Evolutionary conservation across 2,329 filamentous ascomycete species (phyloP), one percentile per base, ranked within the genome.

Genomic region (Ceratocystis destructans): DNA sequence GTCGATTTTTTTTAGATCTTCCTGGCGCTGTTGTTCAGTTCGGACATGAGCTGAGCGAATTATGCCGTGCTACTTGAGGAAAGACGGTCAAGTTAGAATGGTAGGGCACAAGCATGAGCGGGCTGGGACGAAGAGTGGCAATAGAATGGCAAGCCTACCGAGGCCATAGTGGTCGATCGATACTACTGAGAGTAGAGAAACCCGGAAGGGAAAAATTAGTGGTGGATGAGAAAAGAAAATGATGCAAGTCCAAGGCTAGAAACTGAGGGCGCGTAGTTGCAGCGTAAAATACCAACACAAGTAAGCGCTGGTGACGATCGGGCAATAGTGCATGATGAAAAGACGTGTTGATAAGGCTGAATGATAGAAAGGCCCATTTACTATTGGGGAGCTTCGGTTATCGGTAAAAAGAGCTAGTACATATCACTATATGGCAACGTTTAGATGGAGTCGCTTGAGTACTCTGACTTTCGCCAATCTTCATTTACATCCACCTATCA

Each of bases 1-100:
- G 67, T 80, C 77, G 72, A 96, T 96, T 75, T 88, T 88, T 71
- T 84, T 83, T 66, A 85, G 80, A 75, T 95, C 90, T 74, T 86
- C 83, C 70, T 84, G 80, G 67, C 83, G 83, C 73, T 88, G 84
- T 73, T 89, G 84, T 71, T 88, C 85, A 71, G 87, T 88, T 70
- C 82, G 81, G 72, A 73, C 71, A 71, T 81, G 79, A 69, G 82
- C 80, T 69, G 83, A 81, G 73, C 91, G 88, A 72, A 89, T 83
- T 75, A 95, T 82, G 73, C 90, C 90, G 82, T 96, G 92, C 90
- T 96, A 64, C 33, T 64, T 57, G 22, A 28, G 22, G 45, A 33
- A 59, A 55, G 20, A 59, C 20, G 22, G 37, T 31, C 37, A 15
- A 15, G 50, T 44, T 33, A 41, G 46, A 55, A 22, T 46, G 4